Base-by-base conservation (phyloP, 768 basidiomycete species). In the Amylocystis lapponica region DNA sequence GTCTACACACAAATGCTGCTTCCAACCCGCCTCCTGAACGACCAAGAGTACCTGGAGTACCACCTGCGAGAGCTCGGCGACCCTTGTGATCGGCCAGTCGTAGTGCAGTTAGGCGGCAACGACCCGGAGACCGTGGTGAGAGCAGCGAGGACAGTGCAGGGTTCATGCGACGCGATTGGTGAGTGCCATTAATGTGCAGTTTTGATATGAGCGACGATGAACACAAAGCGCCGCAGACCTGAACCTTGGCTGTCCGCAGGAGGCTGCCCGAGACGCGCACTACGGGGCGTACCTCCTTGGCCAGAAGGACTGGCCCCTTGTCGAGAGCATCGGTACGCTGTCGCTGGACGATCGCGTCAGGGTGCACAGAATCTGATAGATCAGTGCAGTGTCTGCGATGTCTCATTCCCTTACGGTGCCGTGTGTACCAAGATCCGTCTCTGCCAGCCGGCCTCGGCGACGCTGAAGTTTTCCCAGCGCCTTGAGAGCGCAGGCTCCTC, bases 201-300 rank as follows among this genome's bases (percentile, higher is more conserved):
- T 9, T 12, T 25, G 3, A 25, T 9, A 32, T 42, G n/a, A n/a
- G 35, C 25, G 11, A 21, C 11, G 6, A 8, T 21, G 14, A 36
- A 29, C 36, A 34, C 49, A 32, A 54, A 59, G 48, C 13, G 20
- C 20, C 26, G 23, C 49, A 90, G 87, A 89, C 65, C 57, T 89
- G 40, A 90, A 90, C 59, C 72, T 89, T 10, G 87, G 87, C 13
- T 90, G 87, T 58, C 87, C 87, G 19, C 85, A 85, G 52, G 76
- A 81, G 40, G 68, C 72, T 20, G 85, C 86, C 11, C 67, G 70
- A 27, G 74, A 81, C 30, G 77, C 70, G 9, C 85, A 82, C 52
- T 84, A 73, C 53, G 87, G 86, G 3, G 84, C 79, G 14, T 90
- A 88, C 56, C 68, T 90, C n/a, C 70, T 88, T 12, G 73, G 71